Percentiles rank a stretch among this genome's conserved stretches.
Evolutionary conservation across 2,329 filamentous ascomycete species (phyloP).

Genomic region (Phyllosticta citriasiana): DNA sequence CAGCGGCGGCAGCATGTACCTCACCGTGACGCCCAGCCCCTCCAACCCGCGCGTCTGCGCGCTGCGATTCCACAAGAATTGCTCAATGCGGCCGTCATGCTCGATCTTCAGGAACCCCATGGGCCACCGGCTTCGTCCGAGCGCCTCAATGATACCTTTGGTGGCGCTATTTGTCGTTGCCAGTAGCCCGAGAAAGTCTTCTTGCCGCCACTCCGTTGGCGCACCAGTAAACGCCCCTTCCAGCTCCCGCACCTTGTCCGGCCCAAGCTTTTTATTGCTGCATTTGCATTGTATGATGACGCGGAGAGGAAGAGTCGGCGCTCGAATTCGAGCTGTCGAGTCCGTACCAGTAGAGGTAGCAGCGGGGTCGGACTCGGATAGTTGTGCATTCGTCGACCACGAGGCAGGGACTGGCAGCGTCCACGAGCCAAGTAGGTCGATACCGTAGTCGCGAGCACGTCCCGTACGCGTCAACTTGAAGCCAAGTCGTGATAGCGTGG

Average conservation of each 20-base stretch:
- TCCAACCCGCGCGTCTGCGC: slow-evolving; percentile 54
- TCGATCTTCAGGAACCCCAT: slow-evolving; percentile 61
- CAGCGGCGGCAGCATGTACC: slow-evolving; percentile 17
- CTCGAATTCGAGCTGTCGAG: neutral
- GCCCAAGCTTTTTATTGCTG: slow-evolving; percentile 39
- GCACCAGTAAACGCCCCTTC: slow-evolving; percentile 69
- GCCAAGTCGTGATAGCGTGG: slow-evolving; percentile 47
- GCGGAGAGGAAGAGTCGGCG: slow-evolving; percentile 23
- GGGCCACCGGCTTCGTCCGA: slow-evolving; percentile 57
- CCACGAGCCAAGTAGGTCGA: slow-evolving; percentile 68
- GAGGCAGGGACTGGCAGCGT: slow-evolving; percentile 29
- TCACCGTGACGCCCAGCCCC: slow-evolving; percentile 34
- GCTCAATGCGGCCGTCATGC: slow-evolving; percentile 46
- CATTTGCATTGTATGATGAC: slow-evolving; percentile 62
- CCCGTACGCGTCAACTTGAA: slow-evolving; percentile 59
- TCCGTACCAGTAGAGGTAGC: neutral
- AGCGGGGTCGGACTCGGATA: neutral
- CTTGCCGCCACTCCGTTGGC: slow-evolving; percentile 60
- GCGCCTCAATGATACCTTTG: slow-evolving; percentile 63
- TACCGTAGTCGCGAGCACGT: slow-evolving; percentile 57
- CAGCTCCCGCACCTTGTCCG: slow-evolving; percentile 59
- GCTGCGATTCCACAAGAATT: slow-evolving; percentile 63
- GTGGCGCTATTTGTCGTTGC: slow-evolving; percentile 62
- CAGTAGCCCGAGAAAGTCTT: slow-evolving; percentile 57
- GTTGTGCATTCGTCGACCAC: slow-evolving; percentile 15